Percentiles rank a stretch among this genome's conserved stretches.
Evolutionary conservation across 176 grass and related monocot species (phyloP).

Genomic region (Zea mays): Zm-B73-REFERENCE-NAM-5.0 NC_050101.1:96707001-96707500

Average conservation of each 20-base stretch:
- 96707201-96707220: slow-evolving; percentile 70
- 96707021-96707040: not conserved
- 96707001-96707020: slow-evolving; percentile 2
- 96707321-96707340: slow-evolving; percentile 75
- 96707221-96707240: slow-evolving; percentile 87
- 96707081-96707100: not conserved
- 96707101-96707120: not conserved
- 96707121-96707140: not conserved
- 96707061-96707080: not conserved
- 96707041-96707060: not conserved
- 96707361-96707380: slow-evolving; percentile 94
- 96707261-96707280: slow-evolving; percentile 96
- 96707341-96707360: slow-evolving; percentile 97
- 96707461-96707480: slow-evolving; percentile 81
- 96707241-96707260: slow-evolving; percentile 89
- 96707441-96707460: slow-evolving; percentile 89
- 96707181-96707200: slow-evolving; percentile 14
- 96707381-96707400: slow-evolving; percentile 94
- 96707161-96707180: not conserved
- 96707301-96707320: slow-evolving; percentile 89
- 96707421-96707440: slow-evolving; percentile 88
- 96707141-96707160: not conserved
- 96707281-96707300: slow-evolving; percentile 90
- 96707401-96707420: slow-evolving; percentile 84
- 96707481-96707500: slow-evolving; percentile 76